phyloP scores from a whole-genome alignment of 2,329 filamentous ascomycete genomes.

The Diaporthe australafricana region DNA sequence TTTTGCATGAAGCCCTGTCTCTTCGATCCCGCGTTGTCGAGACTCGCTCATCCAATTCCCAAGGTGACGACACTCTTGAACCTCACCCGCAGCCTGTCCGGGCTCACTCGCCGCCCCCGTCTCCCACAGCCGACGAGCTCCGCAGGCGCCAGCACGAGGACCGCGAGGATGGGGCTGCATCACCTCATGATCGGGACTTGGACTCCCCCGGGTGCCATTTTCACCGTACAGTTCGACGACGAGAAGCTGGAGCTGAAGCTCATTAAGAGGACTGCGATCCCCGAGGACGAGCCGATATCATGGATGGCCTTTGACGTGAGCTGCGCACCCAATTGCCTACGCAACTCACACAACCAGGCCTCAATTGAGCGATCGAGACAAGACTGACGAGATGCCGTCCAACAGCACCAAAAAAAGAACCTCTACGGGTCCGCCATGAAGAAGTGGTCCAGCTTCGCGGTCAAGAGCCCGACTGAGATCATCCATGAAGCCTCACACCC shows the following conservation, averaged over 20 bases:
- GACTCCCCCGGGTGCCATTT: conserved; percentile 90
- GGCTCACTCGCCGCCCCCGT: conserved; percentile 41
- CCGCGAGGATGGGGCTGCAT: conserved; percentile 76
- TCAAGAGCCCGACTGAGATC: conserved; percentile 81
- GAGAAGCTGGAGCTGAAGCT: conserved; percentile 79
- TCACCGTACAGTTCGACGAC: conserved; percentile 89
- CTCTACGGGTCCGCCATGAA: conserved; percentile 94
- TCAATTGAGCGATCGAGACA: neutral
- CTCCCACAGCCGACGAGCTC: conserved; percentile 1
- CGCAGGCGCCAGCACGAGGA: neutral
- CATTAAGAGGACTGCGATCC: conserved; percentile 84
- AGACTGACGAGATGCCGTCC: neutral
- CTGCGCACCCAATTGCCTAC: neutral
- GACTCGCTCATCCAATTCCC: neutral
- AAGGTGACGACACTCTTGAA: conserved; percentile 30
- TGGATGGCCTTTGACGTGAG: conserved; percentile 93
- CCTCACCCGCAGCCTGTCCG: conserved; percentile 30
- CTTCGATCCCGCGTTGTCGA: neutral
- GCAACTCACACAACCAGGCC: neutral
- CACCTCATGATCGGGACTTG: conserved; percentile 94
- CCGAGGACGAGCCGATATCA: conserved; percentile 86
- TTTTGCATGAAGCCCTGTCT: neutral
- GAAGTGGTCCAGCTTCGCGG: conserved; percentile 87
- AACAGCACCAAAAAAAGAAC: conserved; percentile 81
- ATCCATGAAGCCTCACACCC: conserved; percentile 79